Base-by-base conservation (phyloP, 2,329 filamentous ascomycete genomes). In the Colletotrichum theobromicola region DNA sequence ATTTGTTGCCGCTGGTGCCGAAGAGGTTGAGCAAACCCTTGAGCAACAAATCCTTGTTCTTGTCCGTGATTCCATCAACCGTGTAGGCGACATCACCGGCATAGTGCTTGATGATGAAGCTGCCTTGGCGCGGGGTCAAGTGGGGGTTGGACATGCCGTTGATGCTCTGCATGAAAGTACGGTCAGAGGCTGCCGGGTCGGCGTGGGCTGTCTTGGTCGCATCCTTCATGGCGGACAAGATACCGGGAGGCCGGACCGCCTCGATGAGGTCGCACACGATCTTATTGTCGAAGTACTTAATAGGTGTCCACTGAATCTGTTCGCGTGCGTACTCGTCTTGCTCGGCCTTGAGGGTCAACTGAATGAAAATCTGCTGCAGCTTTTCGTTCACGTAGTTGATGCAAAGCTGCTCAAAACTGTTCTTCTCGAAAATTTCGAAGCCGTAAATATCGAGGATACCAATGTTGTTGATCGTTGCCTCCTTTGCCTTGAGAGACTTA, bases 331-430 rank as follows among this genome's bases (percentile, higher is more conserved):
- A 99, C 83, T 99, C 97, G 79, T 99, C 97, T 86, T 99, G 97
- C 83, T 99, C 97, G 0, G 97, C 94, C 87, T 98, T 98, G 76
- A 99, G 85, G 0, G 97, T 99, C 79, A 99, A 88, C 84, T 99
- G 97, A 79, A 99, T 99, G 83, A 99, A 99, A 80, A 99, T 98
- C 82, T 99, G 97, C 85, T 99, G 97, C 72, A 99, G 88, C 85
- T 99, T 99, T 86, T 99, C 97, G 84, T 99, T 99, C 81, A 98
- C 97, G 81, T 98, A 99, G 87, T 99, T 99, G 89, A 99, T 99
- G 86, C 97, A 99, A 9, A 99, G 91, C 85, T 99, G 97, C 84
- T 99, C 97, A 80, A 99, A 99, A 77, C 95, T 98, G 87, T 99
- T 99, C 87, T 96, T 97, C 83, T 99, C 97, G 79, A 99, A 99